phyloP scores from a whole-genome alignment of 139 green algal species.

The Chlorella sp. region DNA sequence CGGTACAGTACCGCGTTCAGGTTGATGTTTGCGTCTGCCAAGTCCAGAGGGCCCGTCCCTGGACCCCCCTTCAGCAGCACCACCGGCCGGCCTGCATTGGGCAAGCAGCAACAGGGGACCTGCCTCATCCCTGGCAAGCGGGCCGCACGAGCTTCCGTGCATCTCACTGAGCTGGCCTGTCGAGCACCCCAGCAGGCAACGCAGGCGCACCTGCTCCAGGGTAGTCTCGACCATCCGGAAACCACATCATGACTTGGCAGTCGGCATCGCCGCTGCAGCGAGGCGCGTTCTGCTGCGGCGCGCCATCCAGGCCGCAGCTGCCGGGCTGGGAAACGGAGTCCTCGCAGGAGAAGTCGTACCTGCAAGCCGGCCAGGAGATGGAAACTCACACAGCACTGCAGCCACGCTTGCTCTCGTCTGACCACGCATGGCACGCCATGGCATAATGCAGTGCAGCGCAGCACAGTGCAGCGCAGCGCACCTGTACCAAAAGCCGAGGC shows the following conservation, averaged over 20 bases:
- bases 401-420: no score
- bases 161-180: no score
- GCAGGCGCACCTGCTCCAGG: conserved; percentile 25
- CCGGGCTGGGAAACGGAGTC: conserved; percentile 25
- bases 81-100: conserved; percentile 7
- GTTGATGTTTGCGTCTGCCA: conserved; percentile 26
- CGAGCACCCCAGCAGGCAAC: no score
- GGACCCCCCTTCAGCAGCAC: conserved; percentile 11
- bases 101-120: not conserved
- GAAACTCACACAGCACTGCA: no score
- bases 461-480: not conserved
- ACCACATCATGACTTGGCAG: conserved; percentile 37
- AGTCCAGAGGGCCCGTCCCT: not conserved
- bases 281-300: not conserved
- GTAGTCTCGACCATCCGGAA: conserved; percentile 22
- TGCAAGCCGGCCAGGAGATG: no score
- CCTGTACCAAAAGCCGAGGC: conserved; percentile 28
- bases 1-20: conserved; percentile 31
- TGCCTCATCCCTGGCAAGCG: no score
- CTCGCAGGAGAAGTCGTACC: not conserved
- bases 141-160: no score
- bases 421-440: no score
- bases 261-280: not conserved
- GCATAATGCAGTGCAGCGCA: no score
- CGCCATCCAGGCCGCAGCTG: conserved; percentile 23